A percentile compares a stretch with the other conserved stretches of the same genome.
Evolutionary conservation across 768 basidiomycete species (phyloP).

Genomic region (Boletus vinaceobasis): DNA sequence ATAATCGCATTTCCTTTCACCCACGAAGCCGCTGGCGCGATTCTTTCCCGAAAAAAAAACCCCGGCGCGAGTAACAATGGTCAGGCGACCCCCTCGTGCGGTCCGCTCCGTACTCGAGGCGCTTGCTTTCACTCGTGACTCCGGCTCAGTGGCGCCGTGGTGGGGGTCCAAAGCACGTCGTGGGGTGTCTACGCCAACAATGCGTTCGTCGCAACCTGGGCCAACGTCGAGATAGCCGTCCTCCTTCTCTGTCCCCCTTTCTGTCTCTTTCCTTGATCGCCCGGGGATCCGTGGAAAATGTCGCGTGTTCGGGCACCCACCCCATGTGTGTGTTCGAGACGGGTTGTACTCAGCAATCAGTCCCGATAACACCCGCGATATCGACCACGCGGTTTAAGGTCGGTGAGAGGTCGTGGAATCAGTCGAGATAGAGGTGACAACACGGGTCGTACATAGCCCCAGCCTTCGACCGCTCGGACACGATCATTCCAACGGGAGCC

Average conservation of each 20-base stretch:
- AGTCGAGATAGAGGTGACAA: neutral
- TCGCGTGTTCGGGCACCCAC: neutral
- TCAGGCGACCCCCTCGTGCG: neutral
- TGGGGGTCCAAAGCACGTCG: neutral
- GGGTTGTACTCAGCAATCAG: neutral
- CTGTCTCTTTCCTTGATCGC: neutral
- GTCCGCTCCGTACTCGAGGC: no score
- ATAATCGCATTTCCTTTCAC: neutral
- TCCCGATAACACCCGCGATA: neutral
- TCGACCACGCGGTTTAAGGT: slow-evolving; percentile 8
- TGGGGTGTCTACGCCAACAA: neutral
- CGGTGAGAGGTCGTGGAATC: neutral
- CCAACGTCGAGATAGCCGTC: neutral
- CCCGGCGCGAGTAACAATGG: neutral
- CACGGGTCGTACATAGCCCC: neutral
- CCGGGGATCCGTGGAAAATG: neutral
- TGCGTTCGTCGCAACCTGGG: neutral
- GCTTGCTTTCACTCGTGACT: neutral
- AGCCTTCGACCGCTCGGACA: neutral
- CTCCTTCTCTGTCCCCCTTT: neutral
- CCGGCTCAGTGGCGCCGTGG: neutral
- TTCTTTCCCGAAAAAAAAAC: neutral
- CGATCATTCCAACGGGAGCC: neutral
- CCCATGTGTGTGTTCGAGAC: neutral
- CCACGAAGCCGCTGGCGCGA: neutral